phyloP scores from a whole-genome alignment of 305 asterid species.

The Fraxinus sp. region DNA sequence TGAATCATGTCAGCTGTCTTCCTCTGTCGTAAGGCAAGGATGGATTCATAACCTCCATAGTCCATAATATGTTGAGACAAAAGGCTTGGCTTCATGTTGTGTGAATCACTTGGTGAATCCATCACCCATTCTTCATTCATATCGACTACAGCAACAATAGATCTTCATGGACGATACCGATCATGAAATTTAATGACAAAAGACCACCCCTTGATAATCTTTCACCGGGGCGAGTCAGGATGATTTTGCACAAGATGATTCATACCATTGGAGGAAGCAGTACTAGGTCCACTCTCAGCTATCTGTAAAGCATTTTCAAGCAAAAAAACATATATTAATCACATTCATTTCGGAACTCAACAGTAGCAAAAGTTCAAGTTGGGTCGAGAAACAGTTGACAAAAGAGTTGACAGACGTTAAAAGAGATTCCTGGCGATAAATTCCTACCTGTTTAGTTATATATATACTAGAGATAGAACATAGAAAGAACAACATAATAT shows the following conservation, averaged over 20 bases:
- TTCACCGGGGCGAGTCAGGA: constrained; percentile 24
- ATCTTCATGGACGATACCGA: background rate
- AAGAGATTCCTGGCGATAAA: background rate
- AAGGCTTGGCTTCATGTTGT: background rate
- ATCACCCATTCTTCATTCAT: background rate
- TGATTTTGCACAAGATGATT: constrained; percentile 22
- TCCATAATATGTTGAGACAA: background rate
- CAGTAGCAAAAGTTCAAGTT: background rate
- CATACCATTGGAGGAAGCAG: constrained; percentile 23
- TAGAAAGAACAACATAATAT: background rate
- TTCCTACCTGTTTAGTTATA: background rate
- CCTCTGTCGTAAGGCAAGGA: background rate
- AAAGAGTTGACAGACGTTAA: background rate
- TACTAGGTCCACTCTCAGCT: constrained; percentile 23
- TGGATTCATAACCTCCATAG: background rate
- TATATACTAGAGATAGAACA: background rate
- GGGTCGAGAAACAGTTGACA: background rate
- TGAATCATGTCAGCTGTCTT: background rate
- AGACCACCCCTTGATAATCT: background rate
- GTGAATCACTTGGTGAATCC: background rate
- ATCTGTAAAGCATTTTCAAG: constrained; percentile 25
- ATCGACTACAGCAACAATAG: background rate
- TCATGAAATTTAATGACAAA: background rate
- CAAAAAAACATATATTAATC: background rate
- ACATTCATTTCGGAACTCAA: background rate